These are phyloP conservation scores for Serpula lacrymans DNA, from an alignment of 768 basidiomycete genomes.

Conservation along the genomic window DNA sequence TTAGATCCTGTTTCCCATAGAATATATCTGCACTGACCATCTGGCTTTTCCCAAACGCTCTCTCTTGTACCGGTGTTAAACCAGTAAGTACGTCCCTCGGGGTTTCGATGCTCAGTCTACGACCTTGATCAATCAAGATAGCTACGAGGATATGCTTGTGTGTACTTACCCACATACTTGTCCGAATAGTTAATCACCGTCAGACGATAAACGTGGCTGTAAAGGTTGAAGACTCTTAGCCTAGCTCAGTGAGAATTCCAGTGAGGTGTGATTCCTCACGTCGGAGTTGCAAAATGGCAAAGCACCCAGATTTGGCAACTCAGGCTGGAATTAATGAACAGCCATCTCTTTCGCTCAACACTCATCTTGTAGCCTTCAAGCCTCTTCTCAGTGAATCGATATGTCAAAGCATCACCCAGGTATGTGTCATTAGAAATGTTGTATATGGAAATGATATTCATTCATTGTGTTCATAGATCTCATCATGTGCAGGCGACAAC, in stretches of 20 bases:
- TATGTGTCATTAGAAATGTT: conserved; percentile 22
- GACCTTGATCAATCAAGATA: conserved; percentile 2
- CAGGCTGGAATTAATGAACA: too few species aligned
- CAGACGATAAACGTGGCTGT: too few species aligned
- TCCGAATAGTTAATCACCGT: too few species aligned
- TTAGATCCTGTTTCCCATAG: conserved; percentile 7
- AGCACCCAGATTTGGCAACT: conserved; percentile 11
- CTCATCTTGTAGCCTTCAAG: too few species aligned
- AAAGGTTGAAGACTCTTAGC: too few species aligned
- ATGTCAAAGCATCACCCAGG: conserved; percentile 95
- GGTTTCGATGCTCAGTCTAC: conserved; percentile 91
- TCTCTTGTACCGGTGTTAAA: conserved; percentile 85
- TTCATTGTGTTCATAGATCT: conserved; percentile 59
- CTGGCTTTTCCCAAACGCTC: conserved; percentile 98
- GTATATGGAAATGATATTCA: not conserved
- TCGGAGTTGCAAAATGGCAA: not conserved
- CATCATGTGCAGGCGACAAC: conserved; percentile 97
- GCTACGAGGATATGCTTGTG: too few species aligned
- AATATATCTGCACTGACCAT: conserved; percentile 49
- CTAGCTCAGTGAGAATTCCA: too few species aligned
- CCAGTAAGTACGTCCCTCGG: conserved; percentile 98
- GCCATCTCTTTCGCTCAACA: too few species aligned
- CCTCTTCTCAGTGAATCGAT: too few species aligned
- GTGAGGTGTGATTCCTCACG: too few species aligned
- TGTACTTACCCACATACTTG: too few species aligned